Percentiles rank a stretch among this genome's conserved stretches.
phyloP scores from a whole-genome alignment of 129 eudicot genomes.

The Dittrichia graveolens region DNA sequence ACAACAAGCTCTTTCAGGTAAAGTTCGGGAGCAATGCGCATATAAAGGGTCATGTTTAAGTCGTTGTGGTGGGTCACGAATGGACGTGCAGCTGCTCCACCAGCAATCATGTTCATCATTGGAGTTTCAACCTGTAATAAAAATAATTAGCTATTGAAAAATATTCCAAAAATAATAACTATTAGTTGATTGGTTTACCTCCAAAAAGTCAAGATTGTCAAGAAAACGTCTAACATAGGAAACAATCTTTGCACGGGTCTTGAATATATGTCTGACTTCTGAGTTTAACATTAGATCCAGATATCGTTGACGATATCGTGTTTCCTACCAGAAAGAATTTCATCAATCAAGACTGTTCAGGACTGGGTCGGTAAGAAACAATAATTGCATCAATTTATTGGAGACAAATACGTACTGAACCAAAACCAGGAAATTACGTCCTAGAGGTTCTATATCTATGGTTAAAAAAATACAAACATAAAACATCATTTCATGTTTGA shows the following conservation, averaged over 20 bases:
- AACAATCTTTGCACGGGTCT: conserved; percentile 69
- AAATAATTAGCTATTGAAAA: neutral
- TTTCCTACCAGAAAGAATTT: conserved; percentile 59
- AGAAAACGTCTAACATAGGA: conserved; percentile 70
- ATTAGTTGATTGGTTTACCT: conserved; percentile 48
- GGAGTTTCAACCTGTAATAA: conserved; percentile 85
- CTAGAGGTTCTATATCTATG: too few species aligned
- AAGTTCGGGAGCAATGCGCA: conserved; percentile 97
- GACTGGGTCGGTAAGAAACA: too few species aligned
- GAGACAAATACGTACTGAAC: too few species aligned
- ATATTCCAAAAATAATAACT: neutral
- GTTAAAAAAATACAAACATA: too few species aligned
- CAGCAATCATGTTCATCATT: conserved; percentile 98
- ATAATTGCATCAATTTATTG: too few species aligned
- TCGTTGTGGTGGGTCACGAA: conserved; percentile 95
- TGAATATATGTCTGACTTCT: conserved; percentile 81
- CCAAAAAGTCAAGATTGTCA: conserved; percentile 72
- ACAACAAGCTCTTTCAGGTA: conserved; percentile 92
- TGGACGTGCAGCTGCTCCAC: conserved; percentile 98
- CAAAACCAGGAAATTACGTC: too few species aligned
- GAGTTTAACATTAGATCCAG: conserved; percentile 80
- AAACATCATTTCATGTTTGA: too few species aligned
- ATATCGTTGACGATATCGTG: conserved; percentile 92
- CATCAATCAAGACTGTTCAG: neutral
- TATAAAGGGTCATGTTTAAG: conserved; percentile 74